These are phyloP conservation scores for Nakazawaea pomicola DNA, from an alignment of 805 yeast genomes.

Conservation along the genomic window DNA sequence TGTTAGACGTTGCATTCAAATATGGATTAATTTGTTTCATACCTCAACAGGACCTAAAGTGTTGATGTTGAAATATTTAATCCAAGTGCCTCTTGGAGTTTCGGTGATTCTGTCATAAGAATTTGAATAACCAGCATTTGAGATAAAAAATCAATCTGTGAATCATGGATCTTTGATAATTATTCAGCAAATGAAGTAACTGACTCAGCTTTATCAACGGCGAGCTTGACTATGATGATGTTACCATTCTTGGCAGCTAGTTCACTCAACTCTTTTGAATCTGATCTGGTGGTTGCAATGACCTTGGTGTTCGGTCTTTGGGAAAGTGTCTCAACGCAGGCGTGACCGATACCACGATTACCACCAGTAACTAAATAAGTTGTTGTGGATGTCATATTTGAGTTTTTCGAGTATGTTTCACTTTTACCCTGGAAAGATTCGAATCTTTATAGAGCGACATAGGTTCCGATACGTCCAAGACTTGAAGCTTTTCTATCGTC, in stretches of 20 bases:
- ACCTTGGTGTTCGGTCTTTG: constrained; percentile 14
- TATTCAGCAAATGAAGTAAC: constrained; percentile 15
- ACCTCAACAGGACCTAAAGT: constrained; percentile 21
- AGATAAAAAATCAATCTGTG: constrained; percentile 21
- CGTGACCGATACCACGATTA: constrained; percentile 23
- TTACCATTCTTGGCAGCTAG: constrained; percentile 11
- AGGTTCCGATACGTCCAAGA: too few species aligned
- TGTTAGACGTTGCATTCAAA: constrained; percentile 18
- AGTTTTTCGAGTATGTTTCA: background rate
- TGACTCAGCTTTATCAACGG: constrained; percentile 17
- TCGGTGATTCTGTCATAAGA: background rate
- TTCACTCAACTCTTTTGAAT: constrained; percentile 11
- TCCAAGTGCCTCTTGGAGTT: constrained; percentile 5
- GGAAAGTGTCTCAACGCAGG: constrained; percentile 17
- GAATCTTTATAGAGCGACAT: background rate
- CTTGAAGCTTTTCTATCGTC: too few species aligned
- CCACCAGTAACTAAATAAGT: constrained; percentile 22
- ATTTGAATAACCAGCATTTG: constrained; percentile 22
- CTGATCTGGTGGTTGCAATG: constrained; percentile 17
- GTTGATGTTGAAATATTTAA: constrained; percentile 19
- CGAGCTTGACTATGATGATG: constrained; percentile 20
- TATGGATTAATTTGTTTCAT: constrained; percentile 18
- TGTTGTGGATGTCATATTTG: background rate
- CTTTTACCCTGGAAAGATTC: too few species aligned
- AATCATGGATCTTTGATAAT: constrained; percentile 15